Evolutionary conservation across 257 asterid genomes (phyloP), one percentile per base, ranked within the genome.

Genomic region (Solanum tarapatanum): DNA sequence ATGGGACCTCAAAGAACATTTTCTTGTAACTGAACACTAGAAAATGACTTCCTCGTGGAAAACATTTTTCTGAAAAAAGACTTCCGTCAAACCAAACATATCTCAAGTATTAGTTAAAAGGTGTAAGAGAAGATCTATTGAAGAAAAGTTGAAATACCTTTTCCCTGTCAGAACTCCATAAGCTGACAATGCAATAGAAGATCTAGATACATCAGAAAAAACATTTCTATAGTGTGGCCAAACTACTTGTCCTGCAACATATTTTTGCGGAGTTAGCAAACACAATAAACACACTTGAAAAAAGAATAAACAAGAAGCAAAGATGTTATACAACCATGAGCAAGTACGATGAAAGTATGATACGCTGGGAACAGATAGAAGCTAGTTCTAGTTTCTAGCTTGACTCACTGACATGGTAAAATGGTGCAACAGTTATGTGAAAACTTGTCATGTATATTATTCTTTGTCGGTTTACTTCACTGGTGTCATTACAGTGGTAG

Each of bases 111-210:
- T 82, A 36, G 43, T 80, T 80, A 82, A 82, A 82, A 48, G 35
- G 19, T 37, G 32, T 36, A 43, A 43, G 82, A 35, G 64, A 60
- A 62, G 86, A 91, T 74, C 51, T 8, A 48, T 3, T 43, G 37
- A 70, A 37, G 66, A 17, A 17, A 84, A 84, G 23, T 35, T 48
- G 88, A 43, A 86, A 58, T 36, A 88, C 98, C 98, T 94, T 93
- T 88, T 94, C 83, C 99, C 98, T 1, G 95, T 94, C 39, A 97
- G 95, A 93, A 96, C 91, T 85, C 98, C 96, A 48, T 96, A 92
- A 51, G 98, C 99, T 60, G 92, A 89, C 14, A 94, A 91, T 74
- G 91, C 84, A 73, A 95, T 83, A 45, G 94, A 87, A 23, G 98
- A 92, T 90, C 93, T 89, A 23, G 96, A 94, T 87, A 94, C 88